Base-by-base conservation (phyloP, 2,329 filamentous ascomycete species). In the Paraphaeosphaeria minitans region DNA sequence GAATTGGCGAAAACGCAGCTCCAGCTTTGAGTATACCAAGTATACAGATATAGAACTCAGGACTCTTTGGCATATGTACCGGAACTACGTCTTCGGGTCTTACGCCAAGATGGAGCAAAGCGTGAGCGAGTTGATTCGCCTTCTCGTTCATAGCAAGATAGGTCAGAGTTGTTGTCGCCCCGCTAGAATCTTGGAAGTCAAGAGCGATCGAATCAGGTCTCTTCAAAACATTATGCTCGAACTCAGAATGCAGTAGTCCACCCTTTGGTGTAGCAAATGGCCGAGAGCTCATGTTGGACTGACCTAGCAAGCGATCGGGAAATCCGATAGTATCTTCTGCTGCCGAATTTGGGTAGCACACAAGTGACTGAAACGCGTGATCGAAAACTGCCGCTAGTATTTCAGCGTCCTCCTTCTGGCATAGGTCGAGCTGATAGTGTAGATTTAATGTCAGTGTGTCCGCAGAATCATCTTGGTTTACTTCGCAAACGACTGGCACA, bases 401-500 rank as follows among this genome's bases (percentile, higher is more conserved):
- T 4, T 56, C 57, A 24, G 72, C 71, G 39, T 76, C 75, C 3
- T 45, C 13, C n/a, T 70, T 59, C 2, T 66, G 62, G 13, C 77
- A 53, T 22, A 75, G 57, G 19, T 64, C 66, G 24, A 61, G 69
- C 9, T 69, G 63, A 56, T 85, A 87, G 73, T 95, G 88, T 13
- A 95, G 70, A 21, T 81, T 83, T 47, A 93, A 71, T 0, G 78
- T 71, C 21, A 95, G 63, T 0, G 67, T 77, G 71, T 92, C 82
- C 24, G 78, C 63, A 9, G 71, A 70, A 2, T 79, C 71, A 47
- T 84, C 79, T 0, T 90, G 90, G 4, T 85, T 77, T 3, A 95
- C 75, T 71, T 96, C 93, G 61, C 91, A 89, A 13, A 96, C 89
- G 43, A 96, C 74, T 0, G 92, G 90, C 16, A 89, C 80, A 73